phyloP scores from a whole-genome alignment of 164 flowering plant genomes.

The Vitis rotundifolia region DNA sequence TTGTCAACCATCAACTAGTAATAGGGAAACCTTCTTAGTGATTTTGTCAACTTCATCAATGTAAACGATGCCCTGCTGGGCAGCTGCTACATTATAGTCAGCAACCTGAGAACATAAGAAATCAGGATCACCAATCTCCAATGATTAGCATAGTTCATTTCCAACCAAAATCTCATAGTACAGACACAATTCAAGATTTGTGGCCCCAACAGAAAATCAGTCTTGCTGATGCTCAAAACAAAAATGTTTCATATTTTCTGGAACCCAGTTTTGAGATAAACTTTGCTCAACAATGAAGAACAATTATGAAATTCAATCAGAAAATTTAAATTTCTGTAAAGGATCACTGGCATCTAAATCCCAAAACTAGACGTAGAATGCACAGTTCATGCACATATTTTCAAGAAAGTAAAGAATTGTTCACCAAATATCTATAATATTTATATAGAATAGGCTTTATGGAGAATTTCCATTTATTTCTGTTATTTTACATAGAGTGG shows the following conservation, averaged over 20 bases:
- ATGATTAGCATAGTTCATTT: neutral
- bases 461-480: no score
- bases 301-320: no score
- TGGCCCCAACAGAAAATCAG: no score
- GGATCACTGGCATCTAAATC: no score
- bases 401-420: neutral
- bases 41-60: constrained; percentile 99
- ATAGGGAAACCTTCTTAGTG: constrained; percentile 71
- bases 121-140: neutral
- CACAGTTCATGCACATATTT: neutral
- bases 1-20: neutral
- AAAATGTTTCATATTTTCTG: neutral
- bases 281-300: neutral
- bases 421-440: neutral
- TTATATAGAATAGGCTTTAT: neutral
- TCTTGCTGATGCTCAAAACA: no score
- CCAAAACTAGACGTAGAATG: neutral
- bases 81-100: constrained; percentile 89
- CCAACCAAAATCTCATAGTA: neutral
- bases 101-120: constrained; percentile 56
- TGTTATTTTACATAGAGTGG: no score
- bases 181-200: no score
- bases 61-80: constrained; percentile 96
- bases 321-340: no score
- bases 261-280: neutral